Base-by-base conservation (phyloP, 164 flowering plant species). In the Tinospora cordifolia region DNA sequence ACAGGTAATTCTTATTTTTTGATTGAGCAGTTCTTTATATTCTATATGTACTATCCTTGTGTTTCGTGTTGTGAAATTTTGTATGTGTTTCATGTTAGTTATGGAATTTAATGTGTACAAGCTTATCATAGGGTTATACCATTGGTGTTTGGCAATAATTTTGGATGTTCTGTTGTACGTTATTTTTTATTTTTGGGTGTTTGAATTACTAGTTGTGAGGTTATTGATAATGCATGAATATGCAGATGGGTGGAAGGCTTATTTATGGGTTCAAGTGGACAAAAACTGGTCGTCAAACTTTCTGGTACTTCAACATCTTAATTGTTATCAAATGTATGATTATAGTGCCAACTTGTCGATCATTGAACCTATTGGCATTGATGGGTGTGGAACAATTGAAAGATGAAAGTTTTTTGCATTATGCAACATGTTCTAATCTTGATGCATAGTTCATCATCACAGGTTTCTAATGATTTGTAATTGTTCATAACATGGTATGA, bases 241-340 rank as follows among this genome's bases (percentile, higher is more conserved):
- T 74, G 73, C 81, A 79, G 84, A 67, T 82, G 84, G 82, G 71
- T 74, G 44, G 81, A 82, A 74, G 84, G 84, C 62, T 67, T 44
- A 3, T 76, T 75, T 72, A 62, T 78, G 76, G 81, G 82, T 54
- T 77, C 66, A 49, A 62, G 22, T 21, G 77, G 68, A 41, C 63
- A 60, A 25, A 51, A 26, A 51, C 39, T 78, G 47, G 27, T 67
- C 68, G 79, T 82, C 69, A 72, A 79, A 67, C 66, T 82, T 63
- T 60, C 64, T 41, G 84, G 84, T 82, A 77, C n/a, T 75, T 63
- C 49, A 63, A 67, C 41, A 47, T 8, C 54, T 34, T 40, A 63
- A 26, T 62, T 3, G 21, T 68, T 57, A 24, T 44, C 24, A 38
- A 2, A 6, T 30, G 60, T 26, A 15, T 65, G 46, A 25, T 36